Percentiles rank a stretch among this genome's conserved stretches.
Conservation (phyloP, 441 rosid genomes). For the Populus hybrid region DNA sequence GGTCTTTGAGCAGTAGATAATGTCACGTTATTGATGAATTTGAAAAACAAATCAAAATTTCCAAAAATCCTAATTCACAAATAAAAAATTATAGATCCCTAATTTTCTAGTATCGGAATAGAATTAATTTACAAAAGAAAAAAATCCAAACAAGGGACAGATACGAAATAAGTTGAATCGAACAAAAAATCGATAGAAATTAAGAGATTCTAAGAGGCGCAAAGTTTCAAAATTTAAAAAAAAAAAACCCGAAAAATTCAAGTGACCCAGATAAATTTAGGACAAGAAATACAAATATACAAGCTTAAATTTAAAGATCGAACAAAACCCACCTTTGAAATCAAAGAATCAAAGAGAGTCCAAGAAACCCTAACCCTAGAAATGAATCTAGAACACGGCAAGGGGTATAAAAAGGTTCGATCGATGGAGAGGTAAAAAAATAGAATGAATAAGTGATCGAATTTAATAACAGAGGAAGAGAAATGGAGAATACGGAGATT, state of each 20-base stretch:
- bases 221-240: background rate
- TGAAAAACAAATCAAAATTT: background rate
- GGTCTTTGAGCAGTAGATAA: background rate
- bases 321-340: constrained; percentile 7
- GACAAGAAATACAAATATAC: background rate
- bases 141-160: background rate
- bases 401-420: constrained; percentile 9
- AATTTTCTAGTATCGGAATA: background rate
- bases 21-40: background rate
- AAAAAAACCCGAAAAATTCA: background rate
- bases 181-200: background rate
- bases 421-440: constrained; percentile 19
- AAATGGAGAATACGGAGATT: constrained; percentile 6
- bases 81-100: constrained; percentile 2
- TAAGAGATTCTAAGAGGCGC: background rate
- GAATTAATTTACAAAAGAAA: background rate
- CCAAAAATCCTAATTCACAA: background rate
- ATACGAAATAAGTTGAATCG: background rate
- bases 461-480: background rate
- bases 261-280: constrained; percentile 14
- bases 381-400: constrained; percentile 1
- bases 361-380: constrained; percentile 42
- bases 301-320: constrained; percentile 17
- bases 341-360: background rate
- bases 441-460: background rate